Evolutionary conservation across 768 basidiomycete species (phyloP), one percentile per base, ranked within the genome.

Genomic region (Hygrophoropsis aurantiaca): DNA sequence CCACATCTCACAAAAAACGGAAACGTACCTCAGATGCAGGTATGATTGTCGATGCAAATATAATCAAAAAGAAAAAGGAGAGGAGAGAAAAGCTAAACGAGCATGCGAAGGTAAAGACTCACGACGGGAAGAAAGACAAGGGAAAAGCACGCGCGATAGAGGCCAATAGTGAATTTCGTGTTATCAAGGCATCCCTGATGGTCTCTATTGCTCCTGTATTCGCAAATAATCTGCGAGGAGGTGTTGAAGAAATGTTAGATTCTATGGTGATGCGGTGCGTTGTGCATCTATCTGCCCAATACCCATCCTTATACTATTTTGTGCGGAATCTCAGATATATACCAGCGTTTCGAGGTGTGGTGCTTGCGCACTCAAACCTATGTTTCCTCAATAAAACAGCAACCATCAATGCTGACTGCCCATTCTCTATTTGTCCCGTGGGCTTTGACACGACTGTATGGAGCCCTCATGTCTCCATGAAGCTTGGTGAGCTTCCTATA

Each of bases 191-290:
- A n/a, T 77, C 80, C 24, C 72, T 94, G 45, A 70, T 77, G 20
- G 71, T 95, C 34, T 84, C 89, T 9, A 76, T 97, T 13, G 80
- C 94, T 23, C 94, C 94, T 1, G 75, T 87, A 35, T 95, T 92
- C 63, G 79, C 89, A 13, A 75, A 71, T 35, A 80, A 87, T 66
- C 79, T 85, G n/a, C 72, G 77, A 9, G 71, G 66, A 33, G 94
- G 94, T 6, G 89, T 82, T 15, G 82, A 87, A 59, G 92, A 97
- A 68, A 84, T 94, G 80, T 71, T 97, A 15, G 93, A 97, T 66
- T 90, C 89, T 7, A 87, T 97, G 87, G 70, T 95, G 11, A 95
- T 97, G 94, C 83, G 90, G 94, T 94, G 59, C 56, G 79, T 68
- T 18, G 34, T 34, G 16, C 13, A 20, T 24, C 46, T 15, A 21